A percentile compares a stretch with the other conserved stretches of the same genome.
phyloP scores from a whole-genome alignment of 116 monocot genomes.

The Iris pallida region DNA sequence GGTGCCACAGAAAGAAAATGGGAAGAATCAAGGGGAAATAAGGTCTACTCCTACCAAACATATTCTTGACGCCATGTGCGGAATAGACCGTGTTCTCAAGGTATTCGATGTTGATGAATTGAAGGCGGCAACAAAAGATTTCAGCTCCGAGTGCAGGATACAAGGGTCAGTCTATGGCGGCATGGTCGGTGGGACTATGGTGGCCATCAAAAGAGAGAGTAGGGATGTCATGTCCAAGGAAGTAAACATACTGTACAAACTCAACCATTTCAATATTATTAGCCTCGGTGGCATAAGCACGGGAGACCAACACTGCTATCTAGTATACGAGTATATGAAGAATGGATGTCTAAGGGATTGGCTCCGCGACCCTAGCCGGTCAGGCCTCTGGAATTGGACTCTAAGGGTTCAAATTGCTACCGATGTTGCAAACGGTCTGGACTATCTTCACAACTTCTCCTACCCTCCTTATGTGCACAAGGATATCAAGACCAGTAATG shows the following conservation, averaged over 20 bases:
- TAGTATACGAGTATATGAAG: conserved; percentile 33
- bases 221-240: conserved; percentile 21
- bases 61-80: conserved; percentile 1
- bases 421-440: conserved; percentile 34
- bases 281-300: conserved; percentile 21
- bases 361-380: conserved; percentile 9
- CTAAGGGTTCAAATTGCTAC: conserved; percentile 32
- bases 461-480: conserved; percentile 33
- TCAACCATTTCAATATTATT: conserved; percentile 32
- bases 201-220: conserved; percentile 21
- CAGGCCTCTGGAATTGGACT: conserved; percentile 15
- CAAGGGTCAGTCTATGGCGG: conserved; percentile 16
- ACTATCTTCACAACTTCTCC: conserved; percentile 38
- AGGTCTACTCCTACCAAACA: background rate
- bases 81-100: conserved; percentile 12
- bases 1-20: conserved; percentile 1
- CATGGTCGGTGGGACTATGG: conserved; percentile 1
- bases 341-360: conserved; percentile 28
- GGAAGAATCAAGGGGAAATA: conserved; percentile 2
- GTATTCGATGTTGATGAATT: conserved; percentile 23
- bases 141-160: conserved; percentile 13
- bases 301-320: conserved; percentile 20
- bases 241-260: conserved; percentile 27
- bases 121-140: conserved; percentile 19
- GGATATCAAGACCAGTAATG: conserved; percentile 33